These are phyloP conservation scores for Berberis vulgaris DNA, from an alignment of 164 flowering plant species.

Conservation along the genomic window DNA sequence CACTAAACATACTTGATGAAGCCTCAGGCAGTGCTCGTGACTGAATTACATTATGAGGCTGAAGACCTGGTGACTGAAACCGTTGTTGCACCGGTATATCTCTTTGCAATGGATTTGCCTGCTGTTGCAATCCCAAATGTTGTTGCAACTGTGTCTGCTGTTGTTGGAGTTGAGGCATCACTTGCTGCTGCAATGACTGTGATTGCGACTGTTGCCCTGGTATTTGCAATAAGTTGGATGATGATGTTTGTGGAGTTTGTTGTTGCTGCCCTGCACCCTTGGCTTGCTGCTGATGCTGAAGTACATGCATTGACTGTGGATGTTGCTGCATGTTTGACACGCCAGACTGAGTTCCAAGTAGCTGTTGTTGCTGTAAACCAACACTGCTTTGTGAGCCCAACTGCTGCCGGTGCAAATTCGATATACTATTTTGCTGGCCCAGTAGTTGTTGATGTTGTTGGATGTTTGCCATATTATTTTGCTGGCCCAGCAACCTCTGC, in stretches of 20 bases:
- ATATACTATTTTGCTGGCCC: constrained; percentile 36
- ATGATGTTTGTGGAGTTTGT: constrained; percentile 16
- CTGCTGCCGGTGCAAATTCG: constrained; percentile 64
- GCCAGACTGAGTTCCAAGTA: constrained; percentile 52
- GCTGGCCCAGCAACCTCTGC: constrained; percentile 45
- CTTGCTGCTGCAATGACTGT: constrained; percentile 47
- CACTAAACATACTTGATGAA: constrained; percentile 53
- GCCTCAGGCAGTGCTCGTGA: constrained; percentile 61
- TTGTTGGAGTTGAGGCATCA: constrained; percentile 61
- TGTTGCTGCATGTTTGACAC: constrained; percentile 48
- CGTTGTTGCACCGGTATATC: constrained; percentile 54
- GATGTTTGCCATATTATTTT: constrained; percentile 24
- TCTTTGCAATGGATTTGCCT: constrained; percentile 45
- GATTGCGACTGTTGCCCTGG: constrained; percentile 63
- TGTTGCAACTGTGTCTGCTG: constrained; percentile 33
- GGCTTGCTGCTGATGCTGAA: constrained; percentile 45
- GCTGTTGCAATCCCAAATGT: constrained; percentile 62
- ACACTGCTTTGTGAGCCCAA: constrained; percentile 45
- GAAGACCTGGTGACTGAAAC: constrained; percentile 52
- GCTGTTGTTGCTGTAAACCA: constrained; percentile 55
- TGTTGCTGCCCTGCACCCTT: constrained; percentile 58
- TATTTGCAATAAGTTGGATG: constrained; percentile 27
- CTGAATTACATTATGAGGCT: constrained; percentile 49
- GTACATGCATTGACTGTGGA: constrained; percentile 31
- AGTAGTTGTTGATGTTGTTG: constrained; percentile 30